Conservation (phyloP, 805 yeast genomes). For the Candida manassasensis region DNA sequence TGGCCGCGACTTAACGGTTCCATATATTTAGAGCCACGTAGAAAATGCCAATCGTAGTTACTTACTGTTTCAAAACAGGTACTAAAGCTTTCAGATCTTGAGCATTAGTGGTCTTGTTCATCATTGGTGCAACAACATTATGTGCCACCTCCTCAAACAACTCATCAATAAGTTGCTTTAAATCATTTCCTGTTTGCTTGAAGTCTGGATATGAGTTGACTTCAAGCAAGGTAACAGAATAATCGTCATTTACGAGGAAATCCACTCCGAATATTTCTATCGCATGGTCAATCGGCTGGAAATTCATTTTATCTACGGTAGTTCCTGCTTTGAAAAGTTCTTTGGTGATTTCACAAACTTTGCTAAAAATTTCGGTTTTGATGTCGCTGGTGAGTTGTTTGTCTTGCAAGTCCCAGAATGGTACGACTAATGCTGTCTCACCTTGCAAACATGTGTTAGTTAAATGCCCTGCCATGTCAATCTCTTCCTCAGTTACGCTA, state of each 20-base stretch:
- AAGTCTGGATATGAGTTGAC: constrained; percentile 95
- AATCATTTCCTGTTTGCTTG: constrained; percentile 83
- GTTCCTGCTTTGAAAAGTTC: constrained; percentile 81
- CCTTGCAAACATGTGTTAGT: constrained; percentile 91
- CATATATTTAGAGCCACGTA: no score
- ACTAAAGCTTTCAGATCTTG: no score
- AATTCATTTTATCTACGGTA: constrained; percentile 76
- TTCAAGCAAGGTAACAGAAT: constrained; percentile 63
- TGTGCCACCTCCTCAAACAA: constrained; percentile 57
- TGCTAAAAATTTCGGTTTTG: constrained; percentile 43
- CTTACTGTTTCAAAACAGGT: no score
- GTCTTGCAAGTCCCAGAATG: constrained; percentile 52
- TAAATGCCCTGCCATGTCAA: constrained; percentile 67
- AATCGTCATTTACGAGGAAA: constrained; percentile 61
- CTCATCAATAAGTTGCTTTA: constrained; percentile 61
- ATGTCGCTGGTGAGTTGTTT: constrained; percentile 22
- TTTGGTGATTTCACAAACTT: constrained; percentile 56
- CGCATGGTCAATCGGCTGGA: constrained; percentile 75
- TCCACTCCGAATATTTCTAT: constrained; percentile 89
- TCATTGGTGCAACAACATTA: constrained; percentile 47
- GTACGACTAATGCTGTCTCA: constrained; percentile 50
- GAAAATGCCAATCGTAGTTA: no score
- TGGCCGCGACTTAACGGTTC: no score
- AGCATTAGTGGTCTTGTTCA: constrained; percentile 19
- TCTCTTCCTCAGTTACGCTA: constrained; percentile 17